phyloP scores from a whole-genome alignment of 2,329 filamentous ascomycete genomes.

The Gyromitra esculenta region DNA sequence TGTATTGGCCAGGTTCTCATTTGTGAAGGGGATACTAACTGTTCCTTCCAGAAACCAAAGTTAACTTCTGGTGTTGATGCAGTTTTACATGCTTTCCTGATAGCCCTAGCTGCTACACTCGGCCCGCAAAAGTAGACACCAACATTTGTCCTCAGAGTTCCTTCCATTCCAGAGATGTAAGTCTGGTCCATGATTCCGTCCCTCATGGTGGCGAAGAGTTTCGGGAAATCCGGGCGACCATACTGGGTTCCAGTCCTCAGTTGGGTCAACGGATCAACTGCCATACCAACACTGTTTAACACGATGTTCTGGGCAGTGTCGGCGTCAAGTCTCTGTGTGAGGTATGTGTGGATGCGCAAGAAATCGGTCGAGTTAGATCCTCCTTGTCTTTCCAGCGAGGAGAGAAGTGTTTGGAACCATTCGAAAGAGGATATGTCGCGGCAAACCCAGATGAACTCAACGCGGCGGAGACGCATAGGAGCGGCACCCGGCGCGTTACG shows the following conservation, averaged over 20 bases:
- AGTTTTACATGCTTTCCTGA: conserved; percentile 79
- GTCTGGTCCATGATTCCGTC: conserved; percentile 85
- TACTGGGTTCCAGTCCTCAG: conserved; percentile 91
- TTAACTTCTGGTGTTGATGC: conserved; percentile 80
- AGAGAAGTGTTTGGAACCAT: conserved; percentile 96
- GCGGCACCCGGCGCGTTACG: conserved; percentile 78
- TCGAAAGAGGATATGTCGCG: conserved; percentile 95
- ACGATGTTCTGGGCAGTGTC: conserved; percentile 97
- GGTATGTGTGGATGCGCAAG: conserved; percentile 96
- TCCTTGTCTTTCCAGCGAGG: conserved; percentile 86
- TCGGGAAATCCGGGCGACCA: conserved; percentile 86
- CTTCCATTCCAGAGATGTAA: conserved; percentile 84
- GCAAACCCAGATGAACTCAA: conserved; percentile 99
- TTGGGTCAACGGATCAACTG: conserved; percentile 90
- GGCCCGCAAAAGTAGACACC: conserved; percentile 99
- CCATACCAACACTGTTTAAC: conserved; percentile 89
- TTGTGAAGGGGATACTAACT: conserved; percentile 61
- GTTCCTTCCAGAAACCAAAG: conserved; percentile 99
- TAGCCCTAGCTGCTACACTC: conserved; percentile 79
- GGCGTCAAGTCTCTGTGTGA: conserved; percentile 90
- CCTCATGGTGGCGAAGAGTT: conserved; percentile 83
- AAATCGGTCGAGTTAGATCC: conserved; percentile 76
- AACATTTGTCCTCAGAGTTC: conserved; percentile 80
- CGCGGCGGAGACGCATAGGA: conserved; percentile 85
- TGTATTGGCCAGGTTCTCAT: conserved; percentile 1